Conservation (phyloP, 2,329 filamentous ascomycete genomes). For the Emericellopsis cladophorae region DNA sequence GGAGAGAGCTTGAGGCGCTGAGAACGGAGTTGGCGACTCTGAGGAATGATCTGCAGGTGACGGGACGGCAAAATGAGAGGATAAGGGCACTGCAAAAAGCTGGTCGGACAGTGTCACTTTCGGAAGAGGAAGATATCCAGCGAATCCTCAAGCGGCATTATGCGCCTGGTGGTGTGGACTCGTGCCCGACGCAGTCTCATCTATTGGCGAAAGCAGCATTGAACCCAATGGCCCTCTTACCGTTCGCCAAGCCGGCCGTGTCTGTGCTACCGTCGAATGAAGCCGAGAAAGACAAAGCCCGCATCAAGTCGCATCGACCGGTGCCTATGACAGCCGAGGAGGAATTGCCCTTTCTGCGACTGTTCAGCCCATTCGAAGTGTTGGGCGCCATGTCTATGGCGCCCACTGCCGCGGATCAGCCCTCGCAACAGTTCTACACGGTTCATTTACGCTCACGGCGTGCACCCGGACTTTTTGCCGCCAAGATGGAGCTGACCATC, state of each 20-base stretch:
- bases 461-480: constrained; percentile 39
- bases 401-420: constrained; percentile 16
- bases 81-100: constrained; percentile 28
- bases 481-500: constrained; percentile 45
- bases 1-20: constrained; percentile 37
- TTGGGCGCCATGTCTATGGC: constrained; percentile 37
- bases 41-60: constrained; percentile 43
- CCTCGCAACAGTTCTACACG: constrained; percentile 37
- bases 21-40: constrained; percentile 42
- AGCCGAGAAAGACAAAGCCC: constrained; percentile 20
- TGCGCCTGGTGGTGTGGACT: constrained; percentile 18
- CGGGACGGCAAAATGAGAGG: constrained; percentile 45
- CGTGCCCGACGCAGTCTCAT: constrained; percentile 16
- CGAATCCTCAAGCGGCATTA: constrained; percentile 25
- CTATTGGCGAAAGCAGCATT: constrained; percentile 33
- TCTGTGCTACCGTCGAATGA: constrained; percentile 11
- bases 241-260: constrained; percentile 27
- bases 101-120: constrained; percentile 19
- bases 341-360: constrained; percentile 54
- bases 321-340: constrained; percentile 48
- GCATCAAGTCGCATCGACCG: constrained; percentile 50
- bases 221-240: constrained; percentile 37
- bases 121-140: constrained; percentile 24
- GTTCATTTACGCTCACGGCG: constrained; percentile 35
- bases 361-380: constrained; percentile 58